phyloP scores from a whole-genome alignment of 306 rosid species.

The Chamaecrista fasciculata region DNA sequence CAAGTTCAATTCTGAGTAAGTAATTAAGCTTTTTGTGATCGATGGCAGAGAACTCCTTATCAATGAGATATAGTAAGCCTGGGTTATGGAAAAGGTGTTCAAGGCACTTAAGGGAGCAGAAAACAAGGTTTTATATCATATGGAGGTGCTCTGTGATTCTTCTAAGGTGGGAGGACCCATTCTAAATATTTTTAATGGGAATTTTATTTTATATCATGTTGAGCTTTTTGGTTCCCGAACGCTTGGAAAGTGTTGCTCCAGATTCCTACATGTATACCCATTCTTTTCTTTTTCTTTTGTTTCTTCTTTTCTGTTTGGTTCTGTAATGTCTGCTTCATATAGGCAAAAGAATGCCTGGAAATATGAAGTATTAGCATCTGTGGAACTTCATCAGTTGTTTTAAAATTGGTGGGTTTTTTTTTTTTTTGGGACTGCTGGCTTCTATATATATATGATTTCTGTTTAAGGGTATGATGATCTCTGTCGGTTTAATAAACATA shows the following conservation, averaged over 20 bases:
- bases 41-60: constrained; percentile 36
- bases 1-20: neutral
- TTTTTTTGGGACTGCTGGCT: neutral
- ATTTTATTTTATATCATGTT: neutral
- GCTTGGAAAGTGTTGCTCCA: neutral
- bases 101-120: constrained; percentile 46
- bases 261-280: too few species aligned
- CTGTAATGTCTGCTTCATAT: neutral
- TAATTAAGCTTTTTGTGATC: too few species aligned
- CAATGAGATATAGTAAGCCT: constrained; percentile 29
- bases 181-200: neutral
- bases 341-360: neutral
- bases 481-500: too few species aligned
- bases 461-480: neutral
- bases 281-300: neutral
- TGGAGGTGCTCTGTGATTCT: constrained; percentile 63
- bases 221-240: neutral
- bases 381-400: neutral
- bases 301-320: neutral
- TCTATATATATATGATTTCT: neutral
- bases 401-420: neutral
- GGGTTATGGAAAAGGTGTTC: constrained; percentile 42
- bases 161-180: constrained; percentile 47
- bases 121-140: constrained; percentile 55
- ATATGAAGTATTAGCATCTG: neutral